Conservation (phyloP, 768 basidiomycete species). For the Nevesoporus exiguus region DNA sequence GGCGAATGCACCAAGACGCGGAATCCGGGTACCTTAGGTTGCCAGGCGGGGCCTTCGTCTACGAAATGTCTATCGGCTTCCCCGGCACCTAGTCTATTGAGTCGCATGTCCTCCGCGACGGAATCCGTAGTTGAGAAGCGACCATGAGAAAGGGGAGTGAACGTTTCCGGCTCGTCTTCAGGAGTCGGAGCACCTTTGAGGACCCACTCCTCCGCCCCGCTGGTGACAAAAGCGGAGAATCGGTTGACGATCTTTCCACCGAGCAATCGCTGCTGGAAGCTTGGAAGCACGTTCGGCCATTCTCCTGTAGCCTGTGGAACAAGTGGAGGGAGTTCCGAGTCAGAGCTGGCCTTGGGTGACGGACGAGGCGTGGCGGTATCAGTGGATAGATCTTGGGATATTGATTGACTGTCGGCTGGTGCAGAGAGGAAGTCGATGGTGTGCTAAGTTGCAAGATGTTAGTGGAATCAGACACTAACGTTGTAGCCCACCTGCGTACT, state of each 20-base stretch:
- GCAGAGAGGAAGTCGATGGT: conserved; percentile 59
- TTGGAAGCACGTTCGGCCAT: conserved; percentile 56
- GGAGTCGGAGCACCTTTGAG: conserved; percentile 53
- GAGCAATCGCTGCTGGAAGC: conserved; percentile 66
- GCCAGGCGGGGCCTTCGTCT: conserved; percentile 70
- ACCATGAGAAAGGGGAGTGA: conserved; percentile 20
- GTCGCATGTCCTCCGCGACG: conserved; percentile 40
- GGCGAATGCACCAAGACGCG: conserved; percentile 77
- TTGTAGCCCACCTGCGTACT: conserved; percentile 36
- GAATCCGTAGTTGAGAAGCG: conserved; percentile 33
- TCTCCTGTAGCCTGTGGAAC: conserved; percentile 70
- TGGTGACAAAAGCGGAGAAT: conserved; percentile 85
- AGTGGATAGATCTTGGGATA: conserved; percentile 36
- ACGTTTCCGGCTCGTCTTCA: conserved; percentile 29
- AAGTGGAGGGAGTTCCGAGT: conserved; percentile 39
- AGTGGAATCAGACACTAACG: background rate
- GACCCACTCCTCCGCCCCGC: conserved; percentile 80
- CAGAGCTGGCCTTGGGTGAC: conserved; percentile 27
- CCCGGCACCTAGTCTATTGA: conserved; percentile 40
- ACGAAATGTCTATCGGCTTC: conserved; percentile 72
- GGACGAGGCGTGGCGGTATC: conserved; percentile 49
- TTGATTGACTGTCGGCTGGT: conserved; percentile 33
- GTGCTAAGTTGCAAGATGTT: conserved; percentile 42
- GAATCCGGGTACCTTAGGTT: conserved; percentile 68
- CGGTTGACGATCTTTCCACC: conserved; percentile 77